Conservation (phyloP, 148 eudicot species). For the Suaeda aralocaspica region DNA sequence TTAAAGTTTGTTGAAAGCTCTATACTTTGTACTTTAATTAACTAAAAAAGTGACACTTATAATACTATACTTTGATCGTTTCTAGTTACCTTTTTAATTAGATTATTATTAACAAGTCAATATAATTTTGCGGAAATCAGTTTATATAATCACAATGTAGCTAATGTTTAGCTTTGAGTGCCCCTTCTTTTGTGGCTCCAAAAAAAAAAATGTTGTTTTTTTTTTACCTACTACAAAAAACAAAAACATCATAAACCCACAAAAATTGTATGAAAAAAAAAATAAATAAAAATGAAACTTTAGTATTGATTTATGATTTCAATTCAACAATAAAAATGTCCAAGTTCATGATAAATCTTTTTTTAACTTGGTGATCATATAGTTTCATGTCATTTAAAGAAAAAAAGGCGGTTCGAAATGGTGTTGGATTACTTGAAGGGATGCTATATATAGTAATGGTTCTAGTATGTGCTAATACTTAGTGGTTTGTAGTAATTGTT, state of each 20-base stretch:
- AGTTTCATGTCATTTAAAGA: conserved; percentile 4
- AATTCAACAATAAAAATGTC: background rate
- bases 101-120: conserved; percentile 22
- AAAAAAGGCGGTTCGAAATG: background rate
- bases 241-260: conserved; percentile 13
- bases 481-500: background rate
- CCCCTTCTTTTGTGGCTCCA: conserved; percentile 29
- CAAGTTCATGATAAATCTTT: background rate
- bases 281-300: conserved; percentile 6
- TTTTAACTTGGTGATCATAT: conserved; percentile 2
- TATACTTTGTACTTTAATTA: conserved; percentile 21
- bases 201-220: conserved; percentile 7
- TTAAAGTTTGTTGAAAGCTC: conserved; percentile 13
- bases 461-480: too few relatives aligned
- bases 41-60: conserved; percentile 21
- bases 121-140: conserved; percentile 9
- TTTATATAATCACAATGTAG: conserved; percentile 23
- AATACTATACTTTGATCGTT: conserved; percentile 19
- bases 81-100: conserved; percentile 14
- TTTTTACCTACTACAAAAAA: background rate
- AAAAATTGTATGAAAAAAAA: conserved; percentile 1
- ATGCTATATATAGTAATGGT: conserved; percentile 19
- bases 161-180: conserved; percentile 25
- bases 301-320: background rate
- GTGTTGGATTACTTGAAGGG: conserved; percentile 26